A percentile compares a stretch with the other conserved stretches of the same genome.
Conservation (phyloP, 2,329 filamentous ascomycete species). For the Passalora sequoiae region DNA sequence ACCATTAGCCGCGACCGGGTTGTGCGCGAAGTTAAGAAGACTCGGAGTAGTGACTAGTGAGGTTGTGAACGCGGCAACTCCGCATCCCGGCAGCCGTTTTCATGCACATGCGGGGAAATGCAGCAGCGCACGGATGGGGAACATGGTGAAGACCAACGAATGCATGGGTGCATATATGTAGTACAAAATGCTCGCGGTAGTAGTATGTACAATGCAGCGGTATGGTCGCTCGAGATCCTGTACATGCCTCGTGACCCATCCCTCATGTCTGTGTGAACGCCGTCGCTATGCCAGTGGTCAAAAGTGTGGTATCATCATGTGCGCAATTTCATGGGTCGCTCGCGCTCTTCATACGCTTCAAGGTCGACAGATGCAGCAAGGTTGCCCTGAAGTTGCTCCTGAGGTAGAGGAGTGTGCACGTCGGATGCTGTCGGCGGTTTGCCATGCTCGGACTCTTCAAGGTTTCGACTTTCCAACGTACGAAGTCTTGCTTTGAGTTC, state of each 20-base stretch:
- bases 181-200: no score
- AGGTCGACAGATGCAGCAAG: constrained; percentile 10
- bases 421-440: no score
- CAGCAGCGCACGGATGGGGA: background rate
- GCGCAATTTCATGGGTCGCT: constrained; percentile 17
- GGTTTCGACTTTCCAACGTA: no score
- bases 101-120: background rate
- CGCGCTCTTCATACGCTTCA: constrained; percentile 17
- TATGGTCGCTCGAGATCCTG: no score
- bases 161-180: background rate
- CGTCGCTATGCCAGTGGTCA: constrained; percentile 19
- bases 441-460: no score
- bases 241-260: no score
- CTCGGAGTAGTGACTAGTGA: no score
- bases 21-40: background rate
- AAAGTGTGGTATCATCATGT: constrained; percentile 4
- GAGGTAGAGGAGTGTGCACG: constrained; percentile 3
- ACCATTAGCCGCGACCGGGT: background rate
- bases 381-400: constrained; percentile 17
- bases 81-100: background rate
- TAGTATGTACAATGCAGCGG: background rate
- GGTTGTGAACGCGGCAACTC: no score
- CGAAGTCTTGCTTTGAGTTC: no score
- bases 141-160: no score
- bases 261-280: no score